A percentile compares a stretch with the other conserved stretches of the same genome.
Evolutionary conservation across 768 basidiomycete species (phyloP).

Genomic region (Pleurotus cornucopiae): DNA sequence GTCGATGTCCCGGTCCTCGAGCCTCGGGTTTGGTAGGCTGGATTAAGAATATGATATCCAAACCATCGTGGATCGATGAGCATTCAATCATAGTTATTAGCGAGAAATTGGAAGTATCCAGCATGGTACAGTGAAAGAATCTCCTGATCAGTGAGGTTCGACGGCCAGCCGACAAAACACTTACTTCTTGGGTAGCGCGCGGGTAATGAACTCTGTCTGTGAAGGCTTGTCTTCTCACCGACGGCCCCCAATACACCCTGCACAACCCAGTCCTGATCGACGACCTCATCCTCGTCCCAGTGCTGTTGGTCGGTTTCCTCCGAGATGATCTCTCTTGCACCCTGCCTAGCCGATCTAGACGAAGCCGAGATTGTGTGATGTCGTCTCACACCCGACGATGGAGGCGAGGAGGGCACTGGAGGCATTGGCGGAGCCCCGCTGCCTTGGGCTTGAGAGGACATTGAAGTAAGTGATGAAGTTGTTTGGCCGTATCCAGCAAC

Average conservation of each 20-base stretch:
- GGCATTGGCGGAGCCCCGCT: conserved; percentile 28
- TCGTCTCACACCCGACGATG: conserved; percentile 59
- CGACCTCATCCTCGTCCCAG: conserved; percentile 75
- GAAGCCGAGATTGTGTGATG: conserved; percentile 82
- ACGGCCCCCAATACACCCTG: conserved; percentile 72
- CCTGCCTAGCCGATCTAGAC: conserved; percentile 58
- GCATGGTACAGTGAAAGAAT: not conserved
- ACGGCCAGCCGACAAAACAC: conserved; percentile 14
- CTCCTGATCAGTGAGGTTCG: conserved; percentile 5
- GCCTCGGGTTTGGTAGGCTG: conserved; percentile 50
- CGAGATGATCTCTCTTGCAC: conserved; percentile 59
- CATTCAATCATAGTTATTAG: conserved; percentile 13
- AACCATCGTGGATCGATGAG: not conserved
- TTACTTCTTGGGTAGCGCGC: conserved; percentile 76
- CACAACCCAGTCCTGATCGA: conserved; percentile 74
- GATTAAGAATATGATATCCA: conserved; percentile 12
- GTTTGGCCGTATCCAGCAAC: conserved; percentile 2
- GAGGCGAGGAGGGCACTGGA: conserved; percentile 35
- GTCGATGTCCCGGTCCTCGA: conserved; percentile 59
- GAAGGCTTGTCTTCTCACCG: conserved; percentile 76
- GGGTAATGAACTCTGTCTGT: conserved; percentile 78
- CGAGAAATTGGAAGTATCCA: conserved; percentile 10
- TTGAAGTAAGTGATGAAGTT: conserved; percentile 16
- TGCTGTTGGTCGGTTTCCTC: conserved; percentile 56
- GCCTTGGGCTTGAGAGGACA: conserved; percentile 27